phyloP scores from a whole-genome alignment of 495 filamentous ascomycete genomes.

The Tuber calosporum region DNA sequence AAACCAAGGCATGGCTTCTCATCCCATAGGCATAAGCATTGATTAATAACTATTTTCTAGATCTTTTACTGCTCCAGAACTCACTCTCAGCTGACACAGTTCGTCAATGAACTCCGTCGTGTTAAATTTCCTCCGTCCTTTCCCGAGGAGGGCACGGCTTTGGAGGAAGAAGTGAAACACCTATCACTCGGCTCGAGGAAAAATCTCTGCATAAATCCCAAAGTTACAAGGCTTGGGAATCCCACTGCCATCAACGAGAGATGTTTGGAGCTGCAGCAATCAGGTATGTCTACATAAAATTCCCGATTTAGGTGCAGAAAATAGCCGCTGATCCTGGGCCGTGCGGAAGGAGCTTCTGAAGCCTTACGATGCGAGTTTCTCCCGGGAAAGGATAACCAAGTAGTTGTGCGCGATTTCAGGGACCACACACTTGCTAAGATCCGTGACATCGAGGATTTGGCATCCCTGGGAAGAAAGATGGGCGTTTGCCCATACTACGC shows the following conservation, averaged over 20 bases:
- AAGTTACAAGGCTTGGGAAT: conserved; percentile 62
- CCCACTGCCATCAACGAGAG: conserved; percentile 85
- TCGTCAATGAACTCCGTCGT: conserved; percentile 81
- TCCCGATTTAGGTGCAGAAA: neutral
- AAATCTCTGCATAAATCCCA: conserved; percentile 85
- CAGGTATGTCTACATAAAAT: conserved; percentile 46
- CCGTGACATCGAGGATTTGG: conserved; percentile 89
- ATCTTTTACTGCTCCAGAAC: conserved; percentile 93
- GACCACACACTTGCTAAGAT: conserved; percentile 78
- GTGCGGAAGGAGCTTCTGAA: conserved; percentile 44
- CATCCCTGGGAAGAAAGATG: conserved; percentile 64
- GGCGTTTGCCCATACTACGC: conserved; percentile 95
- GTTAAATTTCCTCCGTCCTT: conserved; percentile 63
- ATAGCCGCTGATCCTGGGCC: conserved; percentile 10
- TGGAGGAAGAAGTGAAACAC: conserved; percentile 68
- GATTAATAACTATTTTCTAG: conserved; percentile 38
- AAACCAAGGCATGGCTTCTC: conserved; percentile 52
- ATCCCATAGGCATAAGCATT: conserved; percentile 10
- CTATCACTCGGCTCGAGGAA: conserved; percentile 83
- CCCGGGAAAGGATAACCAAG: conserved; percentile 66
- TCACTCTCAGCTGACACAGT: conserved; percentile 90
- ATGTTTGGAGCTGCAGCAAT: conserved; percentile 85
- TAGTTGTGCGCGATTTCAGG: conserved; percentile 69
- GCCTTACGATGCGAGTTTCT: conserved; percentile 70
- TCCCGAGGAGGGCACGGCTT: conserved; percentile 38